Evolutionary conservation across 1,284 basidiomycete genomes (phyloP).

Genomic region (Grifola frondosa): DNA sequence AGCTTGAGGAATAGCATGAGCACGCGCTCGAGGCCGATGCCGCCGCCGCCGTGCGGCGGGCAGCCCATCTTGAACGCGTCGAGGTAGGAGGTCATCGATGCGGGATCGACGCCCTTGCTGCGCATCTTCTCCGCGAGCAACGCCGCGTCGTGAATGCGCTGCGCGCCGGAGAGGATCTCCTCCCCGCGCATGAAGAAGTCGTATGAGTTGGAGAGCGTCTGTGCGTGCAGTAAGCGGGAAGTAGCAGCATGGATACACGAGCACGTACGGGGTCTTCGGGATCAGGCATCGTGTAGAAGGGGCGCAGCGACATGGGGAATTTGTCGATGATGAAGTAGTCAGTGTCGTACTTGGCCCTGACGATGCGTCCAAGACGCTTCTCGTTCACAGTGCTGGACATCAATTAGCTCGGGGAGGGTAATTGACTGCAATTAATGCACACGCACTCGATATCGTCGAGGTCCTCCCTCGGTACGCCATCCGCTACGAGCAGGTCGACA

Average conservation of each 20-base stretch:
- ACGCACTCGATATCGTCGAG: slow-evolving; percentile 87
- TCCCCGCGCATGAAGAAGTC: slow-evolving; percentile 99
- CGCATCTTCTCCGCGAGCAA: slow-evolving; percentile 86
- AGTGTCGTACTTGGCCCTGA: slow-evolving; percentile 91
- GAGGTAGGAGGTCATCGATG: slow-evolving; percentile 86
- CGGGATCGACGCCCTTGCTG: slow-evolving; percentile 79
- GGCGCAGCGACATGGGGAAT: slow-evolving; percentile 90
- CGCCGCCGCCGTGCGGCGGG: slow-evolving; percentile 84
- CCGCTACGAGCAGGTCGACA: slow-evolving; percentile 80
- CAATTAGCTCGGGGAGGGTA: background rate
- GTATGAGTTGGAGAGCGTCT: slow-evolving; percentile 96
- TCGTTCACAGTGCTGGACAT: slow-evolving; percentile 82
- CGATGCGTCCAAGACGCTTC: slow-evolving; percentile 85
- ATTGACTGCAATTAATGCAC: background rate
- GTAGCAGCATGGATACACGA: slow-evolving; percentile 8
- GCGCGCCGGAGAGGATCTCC: slow-evolving; percentile 96
- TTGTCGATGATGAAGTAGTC: slow-evolving; percentile 99
- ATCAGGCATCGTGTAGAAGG: slow-evolving; percentile 99
- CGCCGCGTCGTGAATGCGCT: slow-evolving; percentile 91
- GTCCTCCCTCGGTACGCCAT: slow-evolving; percentile 72
- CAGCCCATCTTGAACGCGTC: slow-evolving; percentile 95
- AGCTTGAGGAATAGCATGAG: slow-evolving; percentile 94
- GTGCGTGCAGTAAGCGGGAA: slow-evolving; percentile 2
- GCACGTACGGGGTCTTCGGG: slow-evolving; percentile 75
- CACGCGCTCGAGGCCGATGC: slow-evolving; percentile 91